Conservation (phyloP, 2,329 filamentous ascomycete species). For the Beauveria varroae region DNA sequence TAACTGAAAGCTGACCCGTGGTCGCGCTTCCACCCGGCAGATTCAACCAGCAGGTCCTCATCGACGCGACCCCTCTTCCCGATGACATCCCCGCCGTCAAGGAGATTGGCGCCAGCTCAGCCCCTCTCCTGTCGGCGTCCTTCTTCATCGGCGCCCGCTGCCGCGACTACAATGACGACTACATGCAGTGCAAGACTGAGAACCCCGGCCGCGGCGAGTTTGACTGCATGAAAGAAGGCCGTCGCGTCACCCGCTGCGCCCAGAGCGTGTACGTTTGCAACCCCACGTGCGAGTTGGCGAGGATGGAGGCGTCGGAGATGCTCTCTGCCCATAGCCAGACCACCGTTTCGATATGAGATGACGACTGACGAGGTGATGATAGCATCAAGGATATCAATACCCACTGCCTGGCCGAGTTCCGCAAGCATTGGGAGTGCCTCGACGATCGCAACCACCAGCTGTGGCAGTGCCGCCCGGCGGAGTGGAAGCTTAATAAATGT, state of each 20-base stretch:
- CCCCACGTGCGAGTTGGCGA: not conserved
- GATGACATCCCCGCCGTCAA: conserved; percentile 85
- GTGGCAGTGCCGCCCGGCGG: conserved; percentile 84
- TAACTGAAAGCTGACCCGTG: conserved; percentile 18
- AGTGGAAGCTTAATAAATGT: conserved; percentile 90
- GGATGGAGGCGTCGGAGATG: not conserved
- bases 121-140: conserved; percentile 81
- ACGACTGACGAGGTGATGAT: conserved; percentile 5
- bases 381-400: conserved; percentile 95
- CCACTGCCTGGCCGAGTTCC: conserved; percentile 85
- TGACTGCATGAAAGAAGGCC: conserved; percentile 92
- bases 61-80: conserved; percentile 94
- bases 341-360: not conserved
- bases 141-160: conserved; percentile 98
- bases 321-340: not conserved
- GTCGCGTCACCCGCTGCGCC: conserved; percentile 93
- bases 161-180: conserved; percentile 95
- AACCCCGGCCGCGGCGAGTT: conserved; percentile 84
- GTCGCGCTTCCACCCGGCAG: conserved; percentile 38
- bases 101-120: conserved; percentile 89
- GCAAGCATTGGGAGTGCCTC: conserved; percentile 88
- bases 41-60: conserved; percentile 88
- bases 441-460: conserved; percentile 97
- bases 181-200: conserved; percentile 99
- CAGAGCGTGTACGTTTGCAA: conserved; percentile 73